Base-by-base conservation (phyloP, 306 rosid genomes). In the Corylus americana region DNA sequence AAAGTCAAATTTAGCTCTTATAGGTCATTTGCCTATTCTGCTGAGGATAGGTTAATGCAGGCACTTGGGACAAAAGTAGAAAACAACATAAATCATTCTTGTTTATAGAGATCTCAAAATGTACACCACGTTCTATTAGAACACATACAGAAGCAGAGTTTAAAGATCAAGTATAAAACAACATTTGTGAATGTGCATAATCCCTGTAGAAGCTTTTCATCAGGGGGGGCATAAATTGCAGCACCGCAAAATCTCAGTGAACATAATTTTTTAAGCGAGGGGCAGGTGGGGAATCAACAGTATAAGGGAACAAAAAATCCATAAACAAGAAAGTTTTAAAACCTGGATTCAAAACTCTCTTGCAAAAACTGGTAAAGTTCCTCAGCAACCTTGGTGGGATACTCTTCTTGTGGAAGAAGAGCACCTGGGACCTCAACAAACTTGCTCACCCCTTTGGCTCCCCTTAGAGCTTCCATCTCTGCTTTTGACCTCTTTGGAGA, bases 321-420 rank as follows among this genome's bases (percentile, higher is more conserved):
- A 31, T 67, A 18, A 20, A 44, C 45, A 55, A 62, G 20, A 35
- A 14, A 78, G 51, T 17, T 72, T 75, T 61, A 89, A 31, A 83
- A 79, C 59, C 25, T 70, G 51, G 78, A 8, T 74, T 74, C 82
- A 71, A 81, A 85, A 81, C 76, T 85, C 80, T 91, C 91, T 78
- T 55, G 90, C 95, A 91, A 87, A 90, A 94, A 94, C 68, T 72
- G 80, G 85, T 82, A 84, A 77, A 94, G 97, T 89, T 91, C 97
- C 78, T 91, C 88, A 12, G 97, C 92, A 78, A 94, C 92, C 11
- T 80, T 68, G 35, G 80, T 70, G 12, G 97, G 97, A 83, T 90
- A 92, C 90, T 94, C 98, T 74, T 92, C 98, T 74, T 94, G 98
- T 2, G 98, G 98, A 87, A 94, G 98, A 77, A 92, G 93, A 75